These are phyloP conservation scores for Serendipita sp. DNA, from an alignment of 768 basidiomycete species.

Conservation along the genomic window DNA sequence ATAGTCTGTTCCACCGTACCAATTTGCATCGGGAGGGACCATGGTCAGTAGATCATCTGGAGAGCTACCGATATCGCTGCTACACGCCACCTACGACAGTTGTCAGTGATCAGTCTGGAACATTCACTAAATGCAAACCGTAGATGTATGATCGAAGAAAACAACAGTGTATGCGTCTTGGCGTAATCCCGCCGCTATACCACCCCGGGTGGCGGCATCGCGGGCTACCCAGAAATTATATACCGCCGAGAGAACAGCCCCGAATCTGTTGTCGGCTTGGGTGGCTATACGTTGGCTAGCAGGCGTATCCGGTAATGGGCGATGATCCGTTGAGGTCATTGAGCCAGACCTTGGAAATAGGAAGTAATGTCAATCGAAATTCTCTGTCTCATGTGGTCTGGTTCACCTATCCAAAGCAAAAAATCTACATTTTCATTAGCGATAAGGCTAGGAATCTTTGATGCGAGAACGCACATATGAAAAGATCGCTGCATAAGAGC, in stretches of 20 bases:
- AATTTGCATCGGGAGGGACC: constrained; percentile 20
- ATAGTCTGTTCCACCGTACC: constrained; percentile 30
- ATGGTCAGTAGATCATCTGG: constrained; percentile 29
- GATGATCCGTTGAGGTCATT: constrained; percentile 27
- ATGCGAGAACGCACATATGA: constrained; percentile 33
- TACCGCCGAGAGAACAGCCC: constrained; percentile 42
- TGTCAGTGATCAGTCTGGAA: not conserved
- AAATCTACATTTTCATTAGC: constrained; percentile 21
- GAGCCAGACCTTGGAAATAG: constrained; percentile 25
- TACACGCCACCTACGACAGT: constrained; percentile 14
- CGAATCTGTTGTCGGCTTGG: constrained; percentile 33
- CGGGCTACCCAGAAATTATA: constrained; percentile 42
- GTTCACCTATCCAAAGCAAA: constrained; percentile 32
- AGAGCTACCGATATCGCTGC: constrained; percentile 32
- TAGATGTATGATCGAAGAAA: constrained; percentile 23
- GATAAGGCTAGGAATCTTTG: not conserved
- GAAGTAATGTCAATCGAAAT: too few relatives aligned
- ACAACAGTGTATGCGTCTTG: constrained; percentile 43
- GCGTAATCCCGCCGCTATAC: constrained; percentile 18
- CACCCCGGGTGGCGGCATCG: constrained; percentile 21
- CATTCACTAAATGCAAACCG: not conserved
- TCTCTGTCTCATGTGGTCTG: too few relatives aligned
- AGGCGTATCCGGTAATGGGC: constrained; percentile 31
- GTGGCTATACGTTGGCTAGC: constrained; percentile 23
- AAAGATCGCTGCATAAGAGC: constrained; percentile 27